Evolutionary conservation across 225 moss, liverwort and hornwort species (phyloP), one percentile per base, ranked within the genome.

Genomic region (Anthoceros angustus): DNA sequence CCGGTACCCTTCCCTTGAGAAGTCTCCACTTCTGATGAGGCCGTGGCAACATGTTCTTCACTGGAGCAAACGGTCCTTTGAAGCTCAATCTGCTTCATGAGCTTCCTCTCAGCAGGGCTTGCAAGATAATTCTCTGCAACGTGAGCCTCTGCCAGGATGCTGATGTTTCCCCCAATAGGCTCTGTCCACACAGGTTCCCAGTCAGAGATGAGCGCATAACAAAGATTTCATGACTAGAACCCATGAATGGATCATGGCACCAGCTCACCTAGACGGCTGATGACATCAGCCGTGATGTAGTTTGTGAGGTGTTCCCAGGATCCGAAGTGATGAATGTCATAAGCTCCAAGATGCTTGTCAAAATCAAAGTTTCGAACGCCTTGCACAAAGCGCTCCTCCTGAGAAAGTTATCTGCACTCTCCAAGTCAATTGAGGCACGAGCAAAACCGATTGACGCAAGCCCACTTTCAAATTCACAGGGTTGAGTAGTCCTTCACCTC

Each of bases 131-230:
- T 75, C 71, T 83, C 78, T 46, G 80, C 82, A 61, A 92, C 69
- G 8, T 85, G 74, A 74, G 85, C 83, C 78, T 98, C 98, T 71
- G 84, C 89, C 80, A 86, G 86, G 63, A 98, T 79, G 69, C 92
- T 84, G 69, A 98, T 92, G 70, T 92, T 81, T 21, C 89, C 87
- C 70, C 83, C 86, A 12, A 98, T 73, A 77, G 92, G 92, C 68
- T 89, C 98, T 98, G 73, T 70, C 68, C 40, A 62, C 69, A 67
- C 15, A 41, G 7, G 23, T 15, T 8, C 41, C 64, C 1, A 5
- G 21, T 32, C 32, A 1, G 32, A 32, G 32, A 32, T 32, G 32
- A 32, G 32, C 32, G 32, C 32, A 32, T 32, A 32, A 32, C 1
- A 32, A 32, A 32, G 1, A 32, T 32, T 32, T 32, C 32, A 32